Conservation (phyloP, 2,329 filamentous ascomycete species). For the Tolypocladium guangdongense region DNA sequence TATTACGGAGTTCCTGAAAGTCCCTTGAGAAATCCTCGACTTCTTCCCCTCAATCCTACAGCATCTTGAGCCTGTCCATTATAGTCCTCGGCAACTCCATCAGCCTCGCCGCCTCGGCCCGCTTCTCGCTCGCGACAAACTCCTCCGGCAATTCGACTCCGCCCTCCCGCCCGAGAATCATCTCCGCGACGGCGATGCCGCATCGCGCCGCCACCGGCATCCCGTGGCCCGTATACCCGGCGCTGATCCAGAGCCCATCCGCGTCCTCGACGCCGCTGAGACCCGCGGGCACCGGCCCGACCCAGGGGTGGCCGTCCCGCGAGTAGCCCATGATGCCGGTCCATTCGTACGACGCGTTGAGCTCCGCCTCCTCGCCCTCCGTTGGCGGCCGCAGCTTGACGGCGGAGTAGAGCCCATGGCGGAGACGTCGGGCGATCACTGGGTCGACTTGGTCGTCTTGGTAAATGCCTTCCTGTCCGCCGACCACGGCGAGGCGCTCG, state of each 20-base stretch:
- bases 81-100: constrained; percentile 9
- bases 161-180: constrained; percentile 37
- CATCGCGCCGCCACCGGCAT: constrained; percentile 64
- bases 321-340: constrained; percentile 73
- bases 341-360: constrained; percentile 55
- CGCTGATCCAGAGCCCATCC: constrained; percentile 49
- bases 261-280: constrained; percentile 30
- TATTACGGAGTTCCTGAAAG: not conserved
- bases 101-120: constrained; percentile 11
- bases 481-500: constrained; percentile 45
- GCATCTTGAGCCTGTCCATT: constrained; percentile 1
- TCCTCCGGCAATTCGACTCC: constrained; percentile 32
- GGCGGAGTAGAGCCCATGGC: constrained; percentile 27
- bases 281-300: constrained; percentile 50
- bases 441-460: constrained; percentile 49
- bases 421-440: constrained; percentile 44
- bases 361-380: constrained; percentile 26
- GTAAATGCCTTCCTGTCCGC: constrained; percentile 38
- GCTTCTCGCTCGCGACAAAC: constrained; percentile 26
- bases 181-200: constrained; percentile 50
- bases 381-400: constrained; percentile 28
- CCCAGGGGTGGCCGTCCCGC: constrained; percentile 57
- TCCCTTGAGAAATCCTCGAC: not conserved
- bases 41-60: not conserved
- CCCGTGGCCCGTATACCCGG: constrained; percentile 63